Conservation (phyloP, 768 basidiomycete genomes). For the Phallus indusiatus region DNA sequence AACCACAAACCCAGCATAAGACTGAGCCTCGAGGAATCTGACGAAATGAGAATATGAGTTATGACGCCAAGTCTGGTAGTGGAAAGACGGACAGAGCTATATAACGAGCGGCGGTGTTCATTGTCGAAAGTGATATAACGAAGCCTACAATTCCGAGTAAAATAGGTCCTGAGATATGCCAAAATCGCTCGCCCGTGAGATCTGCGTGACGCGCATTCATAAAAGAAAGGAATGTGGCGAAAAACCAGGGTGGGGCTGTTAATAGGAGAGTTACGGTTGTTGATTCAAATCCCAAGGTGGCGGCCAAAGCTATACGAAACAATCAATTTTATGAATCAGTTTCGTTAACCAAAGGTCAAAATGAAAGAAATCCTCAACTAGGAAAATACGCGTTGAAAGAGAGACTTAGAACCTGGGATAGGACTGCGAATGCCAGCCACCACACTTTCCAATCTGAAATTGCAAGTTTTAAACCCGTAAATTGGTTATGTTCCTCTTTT, state of each 20-base stretch:
- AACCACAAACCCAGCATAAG: slow-evolving; percentile 23
- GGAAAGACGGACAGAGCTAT: slow-evolving; percentile 12
- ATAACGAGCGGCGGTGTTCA: slow-evolving; percentile 24
- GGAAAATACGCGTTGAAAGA: slow-evolving; percentile 27
- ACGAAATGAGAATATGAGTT: neutral
- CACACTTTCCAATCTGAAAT: slow-evolving; percentile 34
- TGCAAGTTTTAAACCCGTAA: slow-evolving; percentile 26
- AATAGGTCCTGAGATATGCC: slow-evolving; percentile 26
- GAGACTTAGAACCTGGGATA: slow-evolving; percentile 23
- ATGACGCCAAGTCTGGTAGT: neutral
- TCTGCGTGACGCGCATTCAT: slow-evolving; percentile 29
- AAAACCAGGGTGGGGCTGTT: slow-evolving; percentile 30
- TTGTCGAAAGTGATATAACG: slow-evolving; percentile 21
- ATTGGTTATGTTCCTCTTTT: slow-evolving; percentile 16
- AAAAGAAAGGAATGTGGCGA: slow-evolving; percentile 25
- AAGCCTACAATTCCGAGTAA: slow-evolving; percentile 28
- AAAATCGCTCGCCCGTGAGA: slow-evolving; percentile 30
- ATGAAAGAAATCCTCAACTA: slow-evolving; percentile 1
- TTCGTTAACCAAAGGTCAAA: too few species aligned
- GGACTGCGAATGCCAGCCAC: slow-evolving; percentile 26
- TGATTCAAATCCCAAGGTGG: slow-evolving; percentile 27
- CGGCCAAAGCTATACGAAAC: slow-evolving; percentile 16
- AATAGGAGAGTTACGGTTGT: slow-evolving; percentile 30
- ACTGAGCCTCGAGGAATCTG: slow-evolving; percentile 19
- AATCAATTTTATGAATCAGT: slow-evolving; percentile 10